Base-by-base conservation (phyloP, 1,139 yeast genomes). In the Debaryomyces robertsiae region DNA sequence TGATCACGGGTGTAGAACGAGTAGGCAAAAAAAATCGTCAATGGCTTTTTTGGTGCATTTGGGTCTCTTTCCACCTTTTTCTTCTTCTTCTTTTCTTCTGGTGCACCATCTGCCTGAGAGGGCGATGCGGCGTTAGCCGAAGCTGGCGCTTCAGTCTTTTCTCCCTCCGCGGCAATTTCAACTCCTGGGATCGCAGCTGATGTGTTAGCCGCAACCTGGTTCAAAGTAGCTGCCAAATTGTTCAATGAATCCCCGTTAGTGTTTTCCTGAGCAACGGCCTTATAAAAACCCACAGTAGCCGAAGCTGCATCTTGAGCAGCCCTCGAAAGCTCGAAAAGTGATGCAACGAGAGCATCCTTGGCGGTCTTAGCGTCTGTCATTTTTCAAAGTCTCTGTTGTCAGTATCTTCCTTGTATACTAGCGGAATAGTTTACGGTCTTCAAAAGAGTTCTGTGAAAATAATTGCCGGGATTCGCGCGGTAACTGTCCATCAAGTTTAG, bases 1-100 rank as follows among this genome's bases (percentile, higher is more conserved):
- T 58, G 56, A 45, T 81, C 84, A 57, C 91, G 77, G 45, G 80
- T 73, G 52, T 78, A 78, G 52, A 82, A 82, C 31, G 84, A 77
- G 60, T 80, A 89, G 30, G 91, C 84, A 63, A 89, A 87, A 68
- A 82, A 89, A 43, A 87, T 85, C 28, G 96, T 88, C 57, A 86
- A 68, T 17, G 84, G 84, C 56, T 78, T 79, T 63, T 77, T 79
- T 36, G 84, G 84, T 32, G 84, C 84, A 51, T 77, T 75, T 24
- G 84, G 84, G 56, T 79, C 77, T 47, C 59, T 67, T 49, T 67
- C 65, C 72, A 81, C 67, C 61, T 77, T 79, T 64, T 73, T 76
- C 57, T 68, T 68, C 65, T 58, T 70, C 65, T 45, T 54, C 47
- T 38, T 53, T 46, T 38, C 52, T 48, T 24, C 49, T 22, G 49